A percentile compares a stretch with the other conserved stretches of the same genome.
Evolutionary conservation across 257 asterid genomes (phyloP).

Genomic region (Solanum chaucha): DNA sequence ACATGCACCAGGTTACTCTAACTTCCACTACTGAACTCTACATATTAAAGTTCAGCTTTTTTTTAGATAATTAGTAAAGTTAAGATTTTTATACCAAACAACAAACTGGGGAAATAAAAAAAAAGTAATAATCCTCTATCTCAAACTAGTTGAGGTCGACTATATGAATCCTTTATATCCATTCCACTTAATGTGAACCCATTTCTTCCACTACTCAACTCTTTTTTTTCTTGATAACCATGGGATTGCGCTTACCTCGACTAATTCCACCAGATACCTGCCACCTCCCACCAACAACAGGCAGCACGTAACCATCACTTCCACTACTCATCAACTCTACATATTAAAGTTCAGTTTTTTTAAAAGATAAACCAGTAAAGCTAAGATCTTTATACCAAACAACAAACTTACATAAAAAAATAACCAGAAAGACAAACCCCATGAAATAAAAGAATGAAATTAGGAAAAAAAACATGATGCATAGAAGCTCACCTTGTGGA

Average conservation of each 20-base stretch:
- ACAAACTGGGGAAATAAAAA: background rate
- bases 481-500: constrained; percentile 22
- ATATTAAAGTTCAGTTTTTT: background rate
- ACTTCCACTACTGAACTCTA: background rate
- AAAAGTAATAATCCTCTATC: background rate
- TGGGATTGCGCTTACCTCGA: background rate
- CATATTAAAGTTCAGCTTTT: background rate
- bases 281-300: background rate
- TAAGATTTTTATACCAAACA: background rate
- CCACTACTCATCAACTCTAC: background rate
- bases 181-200: background rate
- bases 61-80: background rate
- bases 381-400: background rate
- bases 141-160: background rate
- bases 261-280: background rate
- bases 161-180: background rate
- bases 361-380: background rate
- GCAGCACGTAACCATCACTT: background rate
- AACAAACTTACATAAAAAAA: background rate
- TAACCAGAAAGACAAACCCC: background rate
- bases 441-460: background rate
- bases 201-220: background rate
- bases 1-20: background rate
- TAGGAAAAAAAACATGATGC: background rate
- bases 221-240: background rate